Evolutionary conservation across 495 filamentous ascomycete genomes (phyloP).

Genomic region (Penicillium flavigenum): DNA sequence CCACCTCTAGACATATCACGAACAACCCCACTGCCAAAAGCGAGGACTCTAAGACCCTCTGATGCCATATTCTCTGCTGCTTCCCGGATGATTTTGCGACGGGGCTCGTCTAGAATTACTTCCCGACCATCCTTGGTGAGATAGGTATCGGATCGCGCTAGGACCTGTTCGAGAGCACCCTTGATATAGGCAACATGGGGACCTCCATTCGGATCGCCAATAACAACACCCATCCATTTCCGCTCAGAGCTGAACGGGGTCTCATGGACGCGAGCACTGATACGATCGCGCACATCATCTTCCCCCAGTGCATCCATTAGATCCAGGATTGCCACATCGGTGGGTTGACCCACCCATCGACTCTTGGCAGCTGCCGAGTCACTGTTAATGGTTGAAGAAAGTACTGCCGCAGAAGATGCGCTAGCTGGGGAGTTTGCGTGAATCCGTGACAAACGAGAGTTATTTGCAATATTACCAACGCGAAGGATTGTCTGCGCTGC

Average conservation of each 20-base stretch:
- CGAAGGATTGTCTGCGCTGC: slow-evolving; percentile 77
- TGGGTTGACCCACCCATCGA: slow-evolving; percentile 95
- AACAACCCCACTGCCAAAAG: slow-evolving; percentile 76
- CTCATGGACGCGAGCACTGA: slow-evolving; percentile 75
- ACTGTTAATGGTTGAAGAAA: slow-evolving; percentile 71
- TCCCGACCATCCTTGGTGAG: slow-evolving; percentile 84
- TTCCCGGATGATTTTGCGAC: slow-evolving; percentile 68
- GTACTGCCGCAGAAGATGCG: slow-evolving; percentile 68
- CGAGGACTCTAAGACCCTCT: slow-evolving; percentile 86
- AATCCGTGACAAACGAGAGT: slow-evolving; percentile 70
- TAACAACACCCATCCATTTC: slow-evolving; percentile 98
- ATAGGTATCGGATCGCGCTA: slow-evolving; percentile 87
- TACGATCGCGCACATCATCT: slow-evolving; percentile 81
- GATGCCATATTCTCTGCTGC: slow-evolving; percentile 90
- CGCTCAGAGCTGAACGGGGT: slow-evolving; percentile 95
- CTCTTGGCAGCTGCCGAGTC: slow-evolving; percentile 65
- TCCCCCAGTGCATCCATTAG: slow-evolving; percentile 85
- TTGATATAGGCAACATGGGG: slow-evolving; percentile 87
- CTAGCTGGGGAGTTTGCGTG: slow-evolving; percentile 61
- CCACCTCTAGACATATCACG: slow-evolving; percentile 34
- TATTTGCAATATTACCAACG: slow-evolving; percentile 95
- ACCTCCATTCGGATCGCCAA: slow-evolving; percentile 51
- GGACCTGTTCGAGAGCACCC: slow-evolving; percentile 84
- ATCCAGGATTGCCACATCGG: slow-evolving; percentile 93
- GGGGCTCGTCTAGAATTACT: slow-evolving; percentile 76